Percentiles rank a stretch among this genome's conserved stretches.
phyloP scores from a whole-genome alignment of 768 basidiomycete species.

The Fibroporia radiculosa region DNA sequence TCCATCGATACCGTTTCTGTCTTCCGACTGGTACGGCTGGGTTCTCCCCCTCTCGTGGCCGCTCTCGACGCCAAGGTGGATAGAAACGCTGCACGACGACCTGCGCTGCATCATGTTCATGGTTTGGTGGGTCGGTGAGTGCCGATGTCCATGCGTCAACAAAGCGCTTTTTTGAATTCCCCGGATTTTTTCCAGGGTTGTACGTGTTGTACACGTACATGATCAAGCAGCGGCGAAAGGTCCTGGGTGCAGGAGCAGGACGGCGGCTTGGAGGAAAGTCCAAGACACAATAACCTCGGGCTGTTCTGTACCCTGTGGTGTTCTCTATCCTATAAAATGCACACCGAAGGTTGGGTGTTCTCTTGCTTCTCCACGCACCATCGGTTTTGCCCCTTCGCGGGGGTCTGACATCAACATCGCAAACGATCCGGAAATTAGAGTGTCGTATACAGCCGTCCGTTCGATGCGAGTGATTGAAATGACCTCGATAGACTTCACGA shows the following conservation, averaged over 20 bases:
- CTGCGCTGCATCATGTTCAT: conserved; percentile 54
- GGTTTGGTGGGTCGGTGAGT: conserved; percentile 86
- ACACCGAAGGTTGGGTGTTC: no score
- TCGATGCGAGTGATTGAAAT: no score
- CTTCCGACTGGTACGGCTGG: conserved; percentile 4
- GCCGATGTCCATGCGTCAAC: conserved; percentile 3
- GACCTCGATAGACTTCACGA: no score
- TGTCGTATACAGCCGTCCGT: no score
- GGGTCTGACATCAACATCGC: no score
- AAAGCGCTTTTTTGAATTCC: conserved; percentile 2
- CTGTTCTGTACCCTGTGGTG: no score
- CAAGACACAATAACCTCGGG: conserved; percentile 24
- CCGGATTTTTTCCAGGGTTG: conserved; percentile 16
- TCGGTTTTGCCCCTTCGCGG: no score
- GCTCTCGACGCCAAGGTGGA: conserved; percentile 21
- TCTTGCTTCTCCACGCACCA: no score
- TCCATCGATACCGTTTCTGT: conserved; percentile 27
- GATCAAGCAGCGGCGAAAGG: conserved; percentile 48
- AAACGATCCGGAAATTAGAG: no score
- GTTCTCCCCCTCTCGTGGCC: conserved; percentile 2
- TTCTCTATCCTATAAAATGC: no score
- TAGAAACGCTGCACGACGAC: conserved; percentile 48
- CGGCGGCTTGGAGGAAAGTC: conserved; percentile 28
- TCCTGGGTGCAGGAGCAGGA: conserved; percentile 33
- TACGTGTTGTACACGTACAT: conserved; percentile 55